A percentile compares a stretch with the other conserved stretches of the same genome.
These are phyloP conservation scores for Linnemannia zychae DNA, from an alignment of 192 early-diverging fungal genomes.

Conservation along the genomic window DNA sequence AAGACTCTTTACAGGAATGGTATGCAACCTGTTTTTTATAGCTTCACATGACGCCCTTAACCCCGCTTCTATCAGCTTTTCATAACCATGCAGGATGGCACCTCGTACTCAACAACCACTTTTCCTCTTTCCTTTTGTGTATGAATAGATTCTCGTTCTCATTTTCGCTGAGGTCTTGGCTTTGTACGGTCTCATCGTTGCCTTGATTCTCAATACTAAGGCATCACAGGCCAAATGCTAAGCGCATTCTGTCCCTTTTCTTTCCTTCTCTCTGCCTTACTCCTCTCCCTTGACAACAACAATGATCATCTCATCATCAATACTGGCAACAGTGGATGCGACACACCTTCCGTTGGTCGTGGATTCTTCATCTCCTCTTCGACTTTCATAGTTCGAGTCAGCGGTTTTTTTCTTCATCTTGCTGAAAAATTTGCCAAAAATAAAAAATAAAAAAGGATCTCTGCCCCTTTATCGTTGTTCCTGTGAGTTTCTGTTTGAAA, in stretches of 20 bases:
- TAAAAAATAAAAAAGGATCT: too few relatives aligned
- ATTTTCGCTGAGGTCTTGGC: slow-evolving; percentile 94
- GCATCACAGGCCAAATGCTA: slow-evolving; percentile 48
- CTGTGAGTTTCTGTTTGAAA: too few relatives aligned
- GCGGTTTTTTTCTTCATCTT: not conserved
- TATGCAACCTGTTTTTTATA: slow-evolving; percentile 14
- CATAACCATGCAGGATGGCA: not conserved
- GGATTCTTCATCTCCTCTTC: not conserved
- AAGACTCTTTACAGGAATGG: slow-evolving; percentile 86
- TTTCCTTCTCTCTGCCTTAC: not conserved
- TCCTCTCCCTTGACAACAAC: not conserved
- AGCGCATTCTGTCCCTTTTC: not conserved
- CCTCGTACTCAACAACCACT: not conserved
- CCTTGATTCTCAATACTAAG: slow-evolving; percentile 90
- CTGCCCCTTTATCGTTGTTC: too few relatives aligned
- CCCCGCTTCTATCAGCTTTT: not conserved
- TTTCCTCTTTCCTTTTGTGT: not conserved
- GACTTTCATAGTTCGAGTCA: not conserved
- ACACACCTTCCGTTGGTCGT: not conserved
- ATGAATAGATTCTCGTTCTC: slow-evolving; percentile 78
- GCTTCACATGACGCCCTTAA: not conserved
- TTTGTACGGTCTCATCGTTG: slow-evolving; percentile 89
- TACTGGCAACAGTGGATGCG: not conserved
- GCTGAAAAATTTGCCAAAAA: too few relatives aligned
- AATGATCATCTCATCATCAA: not conserved